Conservation (phyloP, 129 eudicot genomes). For the Helianthus tuberosus region DNA sequence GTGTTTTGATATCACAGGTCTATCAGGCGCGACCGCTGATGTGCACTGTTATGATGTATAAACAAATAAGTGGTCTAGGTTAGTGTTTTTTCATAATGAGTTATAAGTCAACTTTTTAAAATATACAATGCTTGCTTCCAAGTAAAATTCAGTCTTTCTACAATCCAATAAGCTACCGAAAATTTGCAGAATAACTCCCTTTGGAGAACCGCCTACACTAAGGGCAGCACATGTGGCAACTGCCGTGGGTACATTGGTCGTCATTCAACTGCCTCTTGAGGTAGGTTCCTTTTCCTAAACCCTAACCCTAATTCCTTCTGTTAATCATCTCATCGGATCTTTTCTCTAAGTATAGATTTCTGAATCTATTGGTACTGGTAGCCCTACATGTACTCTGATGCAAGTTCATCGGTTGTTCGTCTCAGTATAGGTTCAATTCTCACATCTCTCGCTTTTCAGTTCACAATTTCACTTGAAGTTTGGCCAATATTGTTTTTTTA, state of each 20-base stretch:
- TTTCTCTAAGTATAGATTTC: too few species aligned
- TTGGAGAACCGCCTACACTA: slow-evolving; percentile 98
- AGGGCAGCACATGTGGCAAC: slow-evolving; percentile 99
- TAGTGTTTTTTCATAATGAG: slow-evolving; percentile 23
- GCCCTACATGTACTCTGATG: too few species aligned
- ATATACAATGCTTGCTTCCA: neutral
- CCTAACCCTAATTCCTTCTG: too few species aligned
- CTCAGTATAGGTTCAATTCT: too few species aligned
- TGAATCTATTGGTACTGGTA: too few species aligned
- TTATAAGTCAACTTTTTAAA: slow-evolving; percentile 6
- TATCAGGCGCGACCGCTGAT: slow-evolving; percentile 98
- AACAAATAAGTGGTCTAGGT: slow-evolving; percentile 98
- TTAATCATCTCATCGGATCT: too few species aligned
- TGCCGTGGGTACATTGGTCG: slow-evolving; percentile 99
- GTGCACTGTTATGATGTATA: slow-evolving; percentile 93
- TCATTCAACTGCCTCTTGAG: too few species aligned
- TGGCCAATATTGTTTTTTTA: too few species aligned
- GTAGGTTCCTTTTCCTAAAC: too few species aligned
- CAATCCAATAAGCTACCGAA: neutral
- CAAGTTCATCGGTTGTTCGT: too few species aligned
- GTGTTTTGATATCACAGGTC: slow-evolving; percentile 59
- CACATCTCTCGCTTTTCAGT: too few species aligned
- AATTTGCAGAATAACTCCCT: slow-evolving; percentile 77
- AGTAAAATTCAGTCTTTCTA: slow-evolving; percentile 2
- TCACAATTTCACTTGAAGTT: too few species aligned